phyloP scores from a whole-genome alignment of 495 filamentous ascomycete genomes.

The Sordaria brevicollis region DNA sequence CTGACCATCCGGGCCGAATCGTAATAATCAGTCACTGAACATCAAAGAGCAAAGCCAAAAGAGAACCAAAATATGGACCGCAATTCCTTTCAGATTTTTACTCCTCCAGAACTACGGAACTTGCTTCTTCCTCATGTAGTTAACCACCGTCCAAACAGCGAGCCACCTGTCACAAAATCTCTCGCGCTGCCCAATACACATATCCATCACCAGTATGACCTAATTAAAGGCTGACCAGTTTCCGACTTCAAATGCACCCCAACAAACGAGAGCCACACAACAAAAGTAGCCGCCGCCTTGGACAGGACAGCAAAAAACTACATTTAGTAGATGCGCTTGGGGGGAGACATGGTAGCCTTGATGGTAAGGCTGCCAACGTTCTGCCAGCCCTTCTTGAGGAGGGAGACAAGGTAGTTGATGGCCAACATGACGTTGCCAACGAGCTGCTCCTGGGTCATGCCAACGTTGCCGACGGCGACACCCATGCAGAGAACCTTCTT shows the following conservation, averaged over 20 bases:
- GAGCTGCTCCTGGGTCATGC: slow-evolving; percentile 91
- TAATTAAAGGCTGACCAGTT: background rate
- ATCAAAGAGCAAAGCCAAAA: background rate
- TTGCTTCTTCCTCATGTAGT: background rate
- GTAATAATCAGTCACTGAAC: background rate
- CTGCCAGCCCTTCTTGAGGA: slow-evolving; percentile 99
- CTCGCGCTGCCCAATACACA: background rate
- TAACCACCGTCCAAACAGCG: background rate
- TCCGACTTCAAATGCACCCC: background rate
- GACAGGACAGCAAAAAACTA: background rate
- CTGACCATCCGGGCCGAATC: background rate
- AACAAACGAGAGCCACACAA: background rate
- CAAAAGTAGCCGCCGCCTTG: background rate
- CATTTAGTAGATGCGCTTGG: slow-evolving; percentile 84
- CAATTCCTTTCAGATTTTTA: background rate
- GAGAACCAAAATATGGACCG: background rate
- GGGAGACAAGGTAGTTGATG: slow-evolving; percentile 98
- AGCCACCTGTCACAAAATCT: background rate
- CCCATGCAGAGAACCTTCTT: slow-evolving; percentile 99
- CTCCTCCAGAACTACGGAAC: background rate
- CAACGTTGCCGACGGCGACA: slow-evolving; percentile 96
- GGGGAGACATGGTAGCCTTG: slow-evolving; percentile 98
- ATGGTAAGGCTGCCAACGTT: slow-evolving; percentile 98
- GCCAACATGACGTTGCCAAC: slow-evolving; percentile 91
- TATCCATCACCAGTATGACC: background rate